Percentiles rank a stretch among this genome's conserved stretches.
phyloP scores from a whole-genome alignment of 2,329 filamentous ascomycete species.

The Pseudopyrenochaeta lycopersici region DNA sequence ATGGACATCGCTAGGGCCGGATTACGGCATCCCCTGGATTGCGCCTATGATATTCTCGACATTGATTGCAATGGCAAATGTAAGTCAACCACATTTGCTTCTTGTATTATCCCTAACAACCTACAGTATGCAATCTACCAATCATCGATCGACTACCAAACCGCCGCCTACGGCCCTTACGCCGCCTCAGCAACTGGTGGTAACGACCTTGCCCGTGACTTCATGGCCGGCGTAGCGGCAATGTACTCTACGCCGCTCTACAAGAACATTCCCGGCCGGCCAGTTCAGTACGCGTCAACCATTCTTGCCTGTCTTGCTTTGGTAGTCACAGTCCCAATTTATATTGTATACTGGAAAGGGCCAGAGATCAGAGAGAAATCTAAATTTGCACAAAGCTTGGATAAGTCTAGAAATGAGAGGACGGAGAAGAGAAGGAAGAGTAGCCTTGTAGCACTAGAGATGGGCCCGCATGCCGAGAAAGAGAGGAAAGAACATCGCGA shows the following conservation, averaged over 20 bases:
- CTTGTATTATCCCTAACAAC: not conserved
- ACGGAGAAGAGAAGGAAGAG: conserved; percentile 38
- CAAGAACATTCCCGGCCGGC: conserved; percentile 44
- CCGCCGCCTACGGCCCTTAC: conserved; percentile 76
- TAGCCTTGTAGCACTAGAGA: conserved; percentile 21
- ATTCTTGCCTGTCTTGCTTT: conserved; percentile 62
- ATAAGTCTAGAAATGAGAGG: conserved; percentile 38
- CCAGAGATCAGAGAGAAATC: conserved; percentile 61
- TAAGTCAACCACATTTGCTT: conserved; percentile 6
- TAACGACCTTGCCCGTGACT: conserved; percentile 77
- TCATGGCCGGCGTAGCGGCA: conserved; percentile 76
- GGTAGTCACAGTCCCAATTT: conserved; percentile 62
- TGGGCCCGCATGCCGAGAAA: conserved; percentile 4
- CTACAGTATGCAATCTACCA: conserved; percentile 73
- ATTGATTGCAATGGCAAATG: conserved; percentile 75
- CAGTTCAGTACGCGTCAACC: conserved; percentile 63
- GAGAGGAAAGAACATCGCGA: conserved; percentile 11
- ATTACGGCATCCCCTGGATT: conserved; percentile 69
- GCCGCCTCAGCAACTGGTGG: conserved; percentile 78
- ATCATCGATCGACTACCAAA: conserved; percentile 81
- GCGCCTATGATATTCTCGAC: conserved; percentile 71
- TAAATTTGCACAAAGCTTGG: conserved; percentile 61
- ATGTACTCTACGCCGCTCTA: conserved; percentile 68
- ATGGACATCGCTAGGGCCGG: conserved; percentile 71
- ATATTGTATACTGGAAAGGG: conserved; percentile 66